Conservation (phyloP, 2,329 filamentous ascomycete species). For the Teratosphaeria pseudoeucalypti region DNA sequence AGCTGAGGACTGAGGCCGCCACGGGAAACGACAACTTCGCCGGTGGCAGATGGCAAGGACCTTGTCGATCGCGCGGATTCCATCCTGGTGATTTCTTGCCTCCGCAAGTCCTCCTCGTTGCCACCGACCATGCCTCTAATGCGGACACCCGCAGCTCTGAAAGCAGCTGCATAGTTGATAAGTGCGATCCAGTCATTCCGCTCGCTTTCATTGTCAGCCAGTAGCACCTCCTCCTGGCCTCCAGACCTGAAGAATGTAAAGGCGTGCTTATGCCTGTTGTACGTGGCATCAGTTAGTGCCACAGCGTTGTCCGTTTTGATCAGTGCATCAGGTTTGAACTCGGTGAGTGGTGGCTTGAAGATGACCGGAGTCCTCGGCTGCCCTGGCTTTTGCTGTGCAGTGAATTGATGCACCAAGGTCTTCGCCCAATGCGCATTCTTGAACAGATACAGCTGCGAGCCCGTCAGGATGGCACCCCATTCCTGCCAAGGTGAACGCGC, state of each 20-base stretch:
- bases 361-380: conserved; percentile 67
- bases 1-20: conserved; percentile 49
- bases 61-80: conserved; percentile 40
- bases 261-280: conserved; percentile 92
- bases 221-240: conserved; percentile 77
- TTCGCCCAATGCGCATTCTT: conserved; percentile 90
- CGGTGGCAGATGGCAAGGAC: conserved; percentile 58
- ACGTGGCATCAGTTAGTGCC: conserved; percentile 71
- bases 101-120: conserved; percentile 58
- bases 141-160: conserved; percentile 79
- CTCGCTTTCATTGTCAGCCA: conserved; percentile 82
- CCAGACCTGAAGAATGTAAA: conserved; percentile 84
- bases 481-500: conserved; percentile 95
- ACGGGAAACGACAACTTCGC: conserved; percentile 58
- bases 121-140: conserved; percentile 81
- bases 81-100: conserved; percentile 60
- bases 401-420: conserved; percentile 77
- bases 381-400: conserved; percentile 67
- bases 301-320: conserved; percentile 93
- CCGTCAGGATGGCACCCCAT: conserved; percentile 92
- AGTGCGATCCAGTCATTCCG: conserved; percentile 96
- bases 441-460: conserved; percentile 96
- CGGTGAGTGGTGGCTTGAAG: conserved; percentile 79
- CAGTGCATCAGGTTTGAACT: conserved; percentile 87
- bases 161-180: conserved; percentile 91